phyloP scores from a whole-genome alignment of 768 basidiomycete genomes.

The Boletus sp. region DNA sequence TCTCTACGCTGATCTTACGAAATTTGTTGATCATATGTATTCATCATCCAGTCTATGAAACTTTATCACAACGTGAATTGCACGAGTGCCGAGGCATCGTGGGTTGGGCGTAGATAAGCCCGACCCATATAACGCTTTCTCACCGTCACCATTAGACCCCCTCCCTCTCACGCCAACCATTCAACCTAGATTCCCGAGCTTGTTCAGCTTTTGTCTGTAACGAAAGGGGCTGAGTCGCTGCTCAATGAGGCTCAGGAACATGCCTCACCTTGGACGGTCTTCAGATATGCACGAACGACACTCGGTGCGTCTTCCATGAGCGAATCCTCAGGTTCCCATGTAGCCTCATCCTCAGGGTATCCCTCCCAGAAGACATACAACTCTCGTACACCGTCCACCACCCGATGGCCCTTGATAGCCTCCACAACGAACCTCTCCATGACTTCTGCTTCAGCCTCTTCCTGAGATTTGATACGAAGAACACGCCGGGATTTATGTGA shows the following conservation, averaged over 20 bases:
- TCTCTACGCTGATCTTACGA: not conserved
- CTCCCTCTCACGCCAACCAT: not conserved
- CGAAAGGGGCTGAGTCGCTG: not conserved
- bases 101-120: constrained; percentile 7
- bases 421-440: constrained; percentile 45
- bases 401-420: constrained; percentile 36
- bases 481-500: constrained; percentile 40
- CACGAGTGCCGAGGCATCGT: constrained; percentile 1
- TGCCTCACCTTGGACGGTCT: constrained; percentile 8
- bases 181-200: not conserved
- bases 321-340: constrained; percentile 53
- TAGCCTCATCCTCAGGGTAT: constrained; percentile 46
- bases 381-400: constrained; percentile 34
- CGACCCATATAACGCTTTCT: constrained; percentile 2
- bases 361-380: constrained; percentile 56
- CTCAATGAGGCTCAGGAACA: not conserved
- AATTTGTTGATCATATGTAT: not conserved
- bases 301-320: constrained; percentile 49
- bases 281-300: constrained; percentile 41
- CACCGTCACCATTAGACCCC: not conserved
- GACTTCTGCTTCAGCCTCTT: constrained; percentile 27
- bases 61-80: constrained; percentile 12
- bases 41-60: constrained; percentile 2
- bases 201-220: constrained; percentile 7
- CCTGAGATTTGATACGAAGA: constrained; percentile 40